Evolutionary conservation across 768 basidiomycete genomes (phyloP).

Genomic region (Termitomyces sp.): DNA sequence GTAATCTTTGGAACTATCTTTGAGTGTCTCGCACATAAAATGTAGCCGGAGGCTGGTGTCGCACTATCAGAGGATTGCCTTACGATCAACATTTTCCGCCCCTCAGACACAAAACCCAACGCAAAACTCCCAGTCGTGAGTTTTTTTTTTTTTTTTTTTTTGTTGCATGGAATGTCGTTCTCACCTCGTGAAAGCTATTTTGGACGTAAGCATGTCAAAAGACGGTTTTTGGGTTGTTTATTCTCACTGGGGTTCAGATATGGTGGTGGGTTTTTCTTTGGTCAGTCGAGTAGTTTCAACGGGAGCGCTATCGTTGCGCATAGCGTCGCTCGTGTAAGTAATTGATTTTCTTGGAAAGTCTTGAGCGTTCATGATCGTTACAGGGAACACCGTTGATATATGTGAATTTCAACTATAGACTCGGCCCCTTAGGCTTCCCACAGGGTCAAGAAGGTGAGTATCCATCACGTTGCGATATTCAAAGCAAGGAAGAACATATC

Average conservation of each 20-base stretch:
- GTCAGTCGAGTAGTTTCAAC: constrained; percentile 16
- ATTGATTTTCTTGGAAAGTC: too few relatives aligned
- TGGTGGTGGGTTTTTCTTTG: constrained; percentile 19
- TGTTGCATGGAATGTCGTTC: too few relatives aligned
- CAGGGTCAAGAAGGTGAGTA: constrained; percentile 26
- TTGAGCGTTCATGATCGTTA: too few relatives aligned
- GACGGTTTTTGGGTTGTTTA: too few relatives aligned
- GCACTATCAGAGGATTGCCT: constrained; percentile 52
- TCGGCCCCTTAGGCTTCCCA: constrained; percentile 45
- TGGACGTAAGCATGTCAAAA: constrained; percentile 26
- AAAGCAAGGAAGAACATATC: background rate
- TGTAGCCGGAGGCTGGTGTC: background rate
- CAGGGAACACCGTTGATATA: constrained; percentile 29
- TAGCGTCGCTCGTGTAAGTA: background rate
- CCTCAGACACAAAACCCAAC: constrained; percentile 25
- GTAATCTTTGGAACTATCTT: background rate
- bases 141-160: background rate
- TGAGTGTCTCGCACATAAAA: background rate
- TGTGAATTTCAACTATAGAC: constrained; percentile 33
- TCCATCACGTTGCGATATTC: background rate
- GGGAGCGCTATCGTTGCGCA: constrained; percentile 13
- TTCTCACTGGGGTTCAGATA: constrained; percentile 7
- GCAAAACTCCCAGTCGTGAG: constrained; percentile 34
- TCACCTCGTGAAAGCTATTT: constrained; percentile 21
- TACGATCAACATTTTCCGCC: constrained; percentile 52